phyloP scores from a whole-genome alignment of 805 yeast species.

The Starmerella bombicola region DNA sequence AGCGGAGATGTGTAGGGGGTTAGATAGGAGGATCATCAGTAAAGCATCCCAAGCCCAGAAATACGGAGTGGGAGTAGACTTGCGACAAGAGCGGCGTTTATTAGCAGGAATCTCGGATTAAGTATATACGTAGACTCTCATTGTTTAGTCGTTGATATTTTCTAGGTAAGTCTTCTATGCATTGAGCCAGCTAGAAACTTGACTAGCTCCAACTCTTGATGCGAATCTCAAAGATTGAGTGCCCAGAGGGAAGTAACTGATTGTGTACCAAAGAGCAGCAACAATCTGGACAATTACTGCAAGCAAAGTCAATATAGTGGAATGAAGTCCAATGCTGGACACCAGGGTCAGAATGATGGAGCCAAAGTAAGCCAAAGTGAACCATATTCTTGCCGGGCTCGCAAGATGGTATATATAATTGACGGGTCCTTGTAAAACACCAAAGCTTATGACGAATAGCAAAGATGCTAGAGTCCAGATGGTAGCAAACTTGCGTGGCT shows the following conservation, averaged over 20 bases:
- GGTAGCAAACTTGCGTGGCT: conserved; percentile 80
- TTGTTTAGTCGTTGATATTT: no score
- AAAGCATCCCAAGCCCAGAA: no score
- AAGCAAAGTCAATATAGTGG: conserved; percentile 62
- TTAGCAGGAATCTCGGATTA: no score
- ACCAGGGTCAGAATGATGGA: conserved; percentile 68
- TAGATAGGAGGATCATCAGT: no score
- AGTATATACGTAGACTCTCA: no score
- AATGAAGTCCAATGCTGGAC: conserved; percentile 56
- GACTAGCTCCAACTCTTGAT: conserved; percentile 44
- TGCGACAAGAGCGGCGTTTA: no score
- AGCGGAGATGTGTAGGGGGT: no score
- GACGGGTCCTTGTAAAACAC: conserved; percentile 84
- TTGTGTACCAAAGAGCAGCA: conserved; percentile 79
- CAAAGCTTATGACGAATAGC: conserved; percentile 77
- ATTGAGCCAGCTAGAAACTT: conserved; percentile 36
- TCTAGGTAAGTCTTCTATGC: conserved; percentile 21
- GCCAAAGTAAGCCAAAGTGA: conserved; percentile 68
- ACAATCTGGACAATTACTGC: conserved; percentile 66
- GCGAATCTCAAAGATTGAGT: conserved; percentile 57
- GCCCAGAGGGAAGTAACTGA: conserved; percentile 94
- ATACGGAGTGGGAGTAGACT: no score
- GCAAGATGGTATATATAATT: conserved; percentile 62
- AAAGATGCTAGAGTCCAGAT: conserved; percentile 84
- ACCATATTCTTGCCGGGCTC: conserved; percentile 64